Percentiles rank a stretch among this genome's conserved stretches.
Evolutionary conservation across 2,329 filamentous ascomycete genomes (phyloP).

Genomic region (Penicillium sp.): DNA sequence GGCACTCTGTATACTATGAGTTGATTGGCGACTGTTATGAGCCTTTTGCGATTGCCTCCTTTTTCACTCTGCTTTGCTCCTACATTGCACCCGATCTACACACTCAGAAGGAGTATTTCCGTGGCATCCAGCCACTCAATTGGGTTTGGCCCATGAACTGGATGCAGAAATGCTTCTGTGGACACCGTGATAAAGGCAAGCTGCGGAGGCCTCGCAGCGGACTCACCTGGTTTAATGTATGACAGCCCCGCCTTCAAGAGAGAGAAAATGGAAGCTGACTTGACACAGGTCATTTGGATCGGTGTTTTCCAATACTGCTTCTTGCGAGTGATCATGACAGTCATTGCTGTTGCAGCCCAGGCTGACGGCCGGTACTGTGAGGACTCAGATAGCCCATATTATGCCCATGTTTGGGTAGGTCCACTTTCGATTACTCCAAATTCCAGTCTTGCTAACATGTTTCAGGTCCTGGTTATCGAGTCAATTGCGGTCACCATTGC

Average conservation of each 20-base stretch:
- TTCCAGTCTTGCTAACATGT: not conserved
- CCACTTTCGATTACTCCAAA: not conserved
- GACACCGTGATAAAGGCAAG: slow-evolving; percentile 57
- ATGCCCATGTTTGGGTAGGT: slow-evolving; percentile 73
- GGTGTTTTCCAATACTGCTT: slow-evolving; percentile 85
- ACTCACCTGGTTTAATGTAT: slow-evolving; percentile 82
- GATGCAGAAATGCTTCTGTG: slow-evolving; percentile 69
- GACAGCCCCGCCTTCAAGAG: not conserved
- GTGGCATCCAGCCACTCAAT: slow-evolving; percentile 63
- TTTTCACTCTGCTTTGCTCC: slow-evolving; percentile 79
- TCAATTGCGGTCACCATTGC: slow-evolving; percentile 69
- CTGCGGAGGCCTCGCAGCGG: slow-evolving; percentile 77
- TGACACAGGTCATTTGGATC: slow-evolving; percentile 60
- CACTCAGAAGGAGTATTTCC: slow-evolving; percentile 79
- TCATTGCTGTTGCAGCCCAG: slow-evolving; percentile 6
- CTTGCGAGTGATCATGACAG: slow-evolving; percentile 63
- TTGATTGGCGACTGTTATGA: slow-evolving; percentile 84
- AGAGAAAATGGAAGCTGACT: not conserved
- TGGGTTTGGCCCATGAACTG: slow-evolving; percentile 69
- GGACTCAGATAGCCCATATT: slow-evolving; percentile 69
- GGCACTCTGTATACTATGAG: slow-evolving; percentile 76
- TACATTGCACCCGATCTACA: slow-evolving; percentile 77
- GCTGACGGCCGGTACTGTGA: slow-evolving; percentile 62
- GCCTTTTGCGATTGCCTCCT: slow-evolving; percentile 82
- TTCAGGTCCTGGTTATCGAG: slow-evolving; percentile 64